Percentiles rank a stretch among this genome's conserved stretches.
phyloP scores from a whole-genome alignment of 176 grass and related monocot species.

The Phoenix roebelenii region DNA sequence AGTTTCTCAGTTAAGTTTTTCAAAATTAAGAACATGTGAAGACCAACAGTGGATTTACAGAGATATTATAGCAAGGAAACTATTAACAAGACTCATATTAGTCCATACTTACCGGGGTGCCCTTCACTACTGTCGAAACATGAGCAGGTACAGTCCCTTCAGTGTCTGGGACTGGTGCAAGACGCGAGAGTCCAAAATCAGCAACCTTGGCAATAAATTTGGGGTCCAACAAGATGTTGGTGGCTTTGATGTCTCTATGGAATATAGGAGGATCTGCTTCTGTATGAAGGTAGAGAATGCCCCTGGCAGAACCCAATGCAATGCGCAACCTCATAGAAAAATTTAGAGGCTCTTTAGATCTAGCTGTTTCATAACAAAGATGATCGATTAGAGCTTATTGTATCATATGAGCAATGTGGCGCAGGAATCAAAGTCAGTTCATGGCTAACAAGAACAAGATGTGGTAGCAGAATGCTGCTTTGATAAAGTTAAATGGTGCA shows the following conservation, averaged over 20 bases:
- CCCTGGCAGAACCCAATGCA: conserved; percentile 42
- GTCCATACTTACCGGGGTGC: conserved; percentile 50
- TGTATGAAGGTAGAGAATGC: conserved; percentile 56
- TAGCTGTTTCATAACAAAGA: conserved; percentile 30
- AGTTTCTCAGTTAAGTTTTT: no score
- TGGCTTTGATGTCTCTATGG: conserved; percentile 65
- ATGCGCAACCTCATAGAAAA: conserved; percentile 52
- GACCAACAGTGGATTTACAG: no score
- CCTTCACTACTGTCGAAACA: conserved; percentile 63
- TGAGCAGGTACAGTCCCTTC: conserved; percentile 43
- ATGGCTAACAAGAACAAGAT: background rate
- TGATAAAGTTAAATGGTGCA: background rate
- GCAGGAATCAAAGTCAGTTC: background rate
- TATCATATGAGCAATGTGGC: background rate
- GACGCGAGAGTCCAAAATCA: conserved; percentile 63
- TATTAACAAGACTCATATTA: background rate
- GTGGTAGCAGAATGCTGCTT: conserved; percentile 2
- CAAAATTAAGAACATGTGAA: no score
- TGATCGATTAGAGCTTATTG: conserved; percentile 17
- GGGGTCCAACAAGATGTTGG: conserved; percentile 57
- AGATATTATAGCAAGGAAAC: no score
- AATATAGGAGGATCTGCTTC: conserved; percentile 67
- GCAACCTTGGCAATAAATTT: conserved; percentile 64
- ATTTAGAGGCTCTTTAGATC: conserved; percentile 42
- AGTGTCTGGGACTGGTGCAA: conserved; percentile 40